Percentiles rank a stretch among this genome's conserved stretches.
Conservation (phyloP, 2,329 filamentous ascomycete species). For the Aspergillus terreus region DNA sequence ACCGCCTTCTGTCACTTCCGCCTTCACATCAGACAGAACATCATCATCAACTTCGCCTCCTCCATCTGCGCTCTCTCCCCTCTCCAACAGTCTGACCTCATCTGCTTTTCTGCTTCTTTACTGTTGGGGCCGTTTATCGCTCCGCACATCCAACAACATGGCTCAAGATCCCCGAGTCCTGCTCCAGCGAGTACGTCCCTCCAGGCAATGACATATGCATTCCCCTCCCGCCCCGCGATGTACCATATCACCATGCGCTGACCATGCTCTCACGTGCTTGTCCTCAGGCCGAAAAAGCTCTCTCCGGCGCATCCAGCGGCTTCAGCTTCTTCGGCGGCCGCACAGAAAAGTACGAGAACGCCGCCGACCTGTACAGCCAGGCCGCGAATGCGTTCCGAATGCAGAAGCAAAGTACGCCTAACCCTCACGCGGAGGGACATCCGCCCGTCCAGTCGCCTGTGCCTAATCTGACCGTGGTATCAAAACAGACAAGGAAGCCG, state of each 20-base stretch:
- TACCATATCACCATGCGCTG: constrained; percentile 27
- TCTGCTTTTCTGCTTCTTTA: constrained; percentile 2
- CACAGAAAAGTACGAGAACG: constrained; percentile 84
- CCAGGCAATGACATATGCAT: not conserved
- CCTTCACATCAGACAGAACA: constrained; percentile 3
- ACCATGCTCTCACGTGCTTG: constrained; percentile 17
- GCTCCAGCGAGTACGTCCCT: constrained; percentile 64
- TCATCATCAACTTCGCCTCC: not conserved
- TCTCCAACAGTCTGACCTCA: constrained; percentile 1
- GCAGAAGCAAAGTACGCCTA: constrained; percentile 69
- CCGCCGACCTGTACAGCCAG: constrained; percentile 80
- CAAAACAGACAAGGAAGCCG: constrained; percentile 71
- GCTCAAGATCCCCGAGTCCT: constrained; percentile 73
- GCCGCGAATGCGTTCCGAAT: constrained; percentile 90
- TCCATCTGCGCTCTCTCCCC: not conserved
- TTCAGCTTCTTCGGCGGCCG: constrained; percentile 87
- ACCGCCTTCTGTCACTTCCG: constrained; percentile 15
- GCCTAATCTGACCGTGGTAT: not conserved
- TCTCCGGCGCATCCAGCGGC: constrained; percentile 69
- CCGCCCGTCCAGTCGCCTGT: not conserved
- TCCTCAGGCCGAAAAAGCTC: constrained; percentile 77
- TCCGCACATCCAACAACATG: constrained; percentile 49
- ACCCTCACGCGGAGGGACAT: constrained; percentile 4
- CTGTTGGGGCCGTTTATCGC: not conserved
- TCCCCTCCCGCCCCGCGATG: constrained; percentile 10